Conservation (phyloP, 2,329 filamentous ascomycete genomes). For the Fusarium verticillioides region DNA sequence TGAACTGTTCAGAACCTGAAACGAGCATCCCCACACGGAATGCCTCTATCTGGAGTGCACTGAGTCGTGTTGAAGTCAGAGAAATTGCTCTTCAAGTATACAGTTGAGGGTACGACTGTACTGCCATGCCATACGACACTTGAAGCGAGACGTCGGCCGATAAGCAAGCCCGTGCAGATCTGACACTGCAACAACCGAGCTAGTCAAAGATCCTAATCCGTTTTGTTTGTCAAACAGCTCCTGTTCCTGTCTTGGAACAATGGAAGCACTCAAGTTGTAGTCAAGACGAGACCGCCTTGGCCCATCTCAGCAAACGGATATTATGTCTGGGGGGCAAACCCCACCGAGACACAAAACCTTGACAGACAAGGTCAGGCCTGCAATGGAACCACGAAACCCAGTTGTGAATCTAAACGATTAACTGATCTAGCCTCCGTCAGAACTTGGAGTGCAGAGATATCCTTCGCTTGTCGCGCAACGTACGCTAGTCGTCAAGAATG, state of each 20-base stretch:
- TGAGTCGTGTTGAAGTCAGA: conserved; percentile 10
- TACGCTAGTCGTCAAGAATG: conserved; percentile 35
- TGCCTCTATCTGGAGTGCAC: background rate
- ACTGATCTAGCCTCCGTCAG: conserved; percentile 1
- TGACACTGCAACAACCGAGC: conserved; percentile 8
- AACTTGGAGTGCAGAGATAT: conserved; percentile 6
- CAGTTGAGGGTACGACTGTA: conserved; percentile 1
- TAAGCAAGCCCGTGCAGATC: conserved; percentile 12
- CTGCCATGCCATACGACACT: conserved; percentile 13
- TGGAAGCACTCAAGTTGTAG: conserved; percentile 1
- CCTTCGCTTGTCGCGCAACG: conserved; percentile 32
- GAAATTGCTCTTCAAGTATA: conserved; percentile 7
- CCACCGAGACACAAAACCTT: conserved; percentile 26
- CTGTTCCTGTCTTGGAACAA: conserved; percentile 17
- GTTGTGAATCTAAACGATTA: background rate
- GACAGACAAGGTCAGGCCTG: conserved; percentile 33
- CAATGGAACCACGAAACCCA: conserved; percentile 21
- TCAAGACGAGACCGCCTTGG: conserved; percentile 7
- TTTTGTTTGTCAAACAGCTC: conserved; percentile 29
- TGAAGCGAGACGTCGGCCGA: conserved; percentile 27
- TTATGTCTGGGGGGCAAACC: conserved; percentile 6
- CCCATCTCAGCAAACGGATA: conserved; percentile 24
- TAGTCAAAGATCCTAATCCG: background rate
- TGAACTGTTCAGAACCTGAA: conserved; percentile 15
- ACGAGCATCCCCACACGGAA: conserved; percentile 15